A percentile compares a stretch with the other conserved stretches of the same genome.
Conservation (phyloP, 768 basidiomycete species). For the Mrakia blollopis region DNA sequence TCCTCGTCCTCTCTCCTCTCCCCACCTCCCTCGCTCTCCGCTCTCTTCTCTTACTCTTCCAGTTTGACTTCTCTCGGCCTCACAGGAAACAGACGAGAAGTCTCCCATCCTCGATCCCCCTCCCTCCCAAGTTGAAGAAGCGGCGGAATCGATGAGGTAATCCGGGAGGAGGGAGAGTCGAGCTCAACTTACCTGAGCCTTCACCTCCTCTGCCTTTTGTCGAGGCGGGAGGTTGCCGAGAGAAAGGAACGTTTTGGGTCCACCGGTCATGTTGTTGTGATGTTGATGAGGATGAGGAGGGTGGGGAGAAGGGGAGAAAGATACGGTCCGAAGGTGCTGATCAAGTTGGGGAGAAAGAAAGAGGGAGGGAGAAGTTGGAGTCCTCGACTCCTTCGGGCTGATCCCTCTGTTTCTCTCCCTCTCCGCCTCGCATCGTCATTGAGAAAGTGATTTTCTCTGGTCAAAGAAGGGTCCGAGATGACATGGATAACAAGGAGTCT, state of each 20-base stretch:
- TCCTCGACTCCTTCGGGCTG: too few species aligned
- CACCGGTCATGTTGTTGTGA: background rate
- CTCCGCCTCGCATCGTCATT: background rate
- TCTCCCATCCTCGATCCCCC: too few species aligned
- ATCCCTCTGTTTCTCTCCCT: background rate
- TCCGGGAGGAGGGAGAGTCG: background rate
- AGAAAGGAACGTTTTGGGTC: conserved; percentile 32
- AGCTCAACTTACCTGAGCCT: conserved; percentile 37
- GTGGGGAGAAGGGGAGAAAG: background rate
- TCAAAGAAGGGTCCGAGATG: background rate
- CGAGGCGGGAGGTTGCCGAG: conserved; percentile 35
- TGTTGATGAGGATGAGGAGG: background rate
- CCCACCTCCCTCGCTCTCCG: too few species aligned
- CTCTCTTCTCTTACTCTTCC: too few species aligned
- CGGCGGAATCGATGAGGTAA: too few species aligned
- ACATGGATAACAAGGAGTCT: background rate
- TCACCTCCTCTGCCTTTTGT: conserved; percentile 36
- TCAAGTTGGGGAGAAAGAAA: background rate
- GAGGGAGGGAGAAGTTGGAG: background rate
- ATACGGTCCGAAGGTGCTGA: background rate
- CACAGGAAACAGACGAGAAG: too few species aligned
- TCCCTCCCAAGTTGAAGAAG: too few species aligned
- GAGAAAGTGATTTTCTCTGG: background rate
- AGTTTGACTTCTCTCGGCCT: too few species aligned
- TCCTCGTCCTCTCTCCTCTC: too few species aligned